These are phyloP conservation scores for Cudoniella acicularis DNA, from an alignment of 495 filamentous ascomycete species.

Conservation along the genomic window DNA sequence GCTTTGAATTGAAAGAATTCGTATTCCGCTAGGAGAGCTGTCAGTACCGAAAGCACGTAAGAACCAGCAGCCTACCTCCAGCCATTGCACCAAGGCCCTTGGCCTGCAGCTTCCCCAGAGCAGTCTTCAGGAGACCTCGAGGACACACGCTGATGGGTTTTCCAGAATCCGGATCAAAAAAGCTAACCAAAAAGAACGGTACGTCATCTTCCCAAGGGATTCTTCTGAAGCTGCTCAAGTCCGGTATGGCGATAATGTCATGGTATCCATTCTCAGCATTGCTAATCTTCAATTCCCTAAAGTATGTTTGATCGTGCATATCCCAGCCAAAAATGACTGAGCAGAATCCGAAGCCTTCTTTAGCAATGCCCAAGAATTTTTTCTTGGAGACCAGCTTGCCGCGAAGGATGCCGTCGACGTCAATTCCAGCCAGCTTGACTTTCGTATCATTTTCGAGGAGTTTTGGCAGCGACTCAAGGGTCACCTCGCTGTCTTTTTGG, in stretches of 20 bases:
- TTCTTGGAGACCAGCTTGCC: slow-evolving; percentile 95
- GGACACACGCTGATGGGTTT: slow-evolving; percentile 78
- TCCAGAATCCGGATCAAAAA: slow-evolving; percentile 70
- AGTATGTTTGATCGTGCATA: slow-evolving; percentile 92
- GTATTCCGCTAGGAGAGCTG: slow-evolving; percentile 70
- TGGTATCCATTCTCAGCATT: slow-evolving; percentile 92
- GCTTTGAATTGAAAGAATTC: slow-evolving; percentile 94
- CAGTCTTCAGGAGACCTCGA: slow-evolving; percentile 65
- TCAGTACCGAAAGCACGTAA: background rate
- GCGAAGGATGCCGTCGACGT: slow-evolving; percentile 86
- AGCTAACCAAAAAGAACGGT: slow-evolving; percentile 90
- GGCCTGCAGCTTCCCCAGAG: slow-evolving; percentile 59
- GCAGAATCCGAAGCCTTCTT: slow-evolving; percentile 92
- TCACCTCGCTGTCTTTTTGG: slow-evolving; percentile 33
- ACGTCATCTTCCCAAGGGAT: slow-evolving; percentile 95
- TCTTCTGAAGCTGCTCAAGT: slow-evolving; percentile 75
- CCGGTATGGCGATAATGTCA: slow-evolving; percentile 81
- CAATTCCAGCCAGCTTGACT: slow-evolving; percentile 89
- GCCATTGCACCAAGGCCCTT: slow-evolving; percentile 82
- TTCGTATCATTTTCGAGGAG: slow-evolving; percentile 71
- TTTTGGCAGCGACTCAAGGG: slow-evolving; percentile 57
- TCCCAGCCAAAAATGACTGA: slow-evolving; percentile 97
- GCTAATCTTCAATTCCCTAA: slow-evolving; percentile 77
- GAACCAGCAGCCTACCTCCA: slow-evolving; percentile 60
- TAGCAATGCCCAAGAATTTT: slow-evolving; percentile 85